These are phyloP conservation scores for Bruguiera hainesii DNA, from an alignment of 441 rosid genomes.

Conservation along the genomic window DNA sequence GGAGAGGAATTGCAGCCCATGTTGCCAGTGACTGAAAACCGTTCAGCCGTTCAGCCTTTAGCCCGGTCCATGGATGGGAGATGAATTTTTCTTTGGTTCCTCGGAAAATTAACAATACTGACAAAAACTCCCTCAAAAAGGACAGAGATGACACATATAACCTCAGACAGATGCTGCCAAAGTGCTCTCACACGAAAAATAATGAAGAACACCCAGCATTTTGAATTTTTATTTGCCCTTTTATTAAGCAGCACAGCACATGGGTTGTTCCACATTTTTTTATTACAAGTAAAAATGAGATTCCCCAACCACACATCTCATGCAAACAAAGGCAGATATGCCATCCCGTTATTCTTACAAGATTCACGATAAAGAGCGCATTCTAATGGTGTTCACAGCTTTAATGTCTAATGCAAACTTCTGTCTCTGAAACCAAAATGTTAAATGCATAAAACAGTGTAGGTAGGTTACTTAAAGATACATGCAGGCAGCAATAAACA, in stretches of 20 bases:
- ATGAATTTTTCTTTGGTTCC: no score
- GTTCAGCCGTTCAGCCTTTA: no score
- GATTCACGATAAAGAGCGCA: no score
- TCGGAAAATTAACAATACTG: no score
- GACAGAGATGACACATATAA: not conserved
- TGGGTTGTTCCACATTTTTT: conserved; percentile 30
- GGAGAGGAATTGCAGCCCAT: no score
- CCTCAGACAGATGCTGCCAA: not conserved
- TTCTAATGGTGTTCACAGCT: not conserved
- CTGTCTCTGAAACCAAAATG: conserved; percentile 13
- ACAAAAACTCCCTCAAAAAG: no score
- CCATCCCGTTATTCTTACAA: not conserved
- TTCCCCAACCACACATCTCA: conserved; percentile 26
- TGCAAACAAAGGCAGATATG: conserved; percentile 13
- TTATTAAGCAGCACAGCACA: conserved; percentile 17
- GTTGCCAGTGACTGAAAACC: no score
- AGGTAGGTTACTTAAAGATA: no score
- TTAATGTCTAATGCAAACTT: conserved; percentile 27
- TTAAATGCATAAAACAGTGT: no score
- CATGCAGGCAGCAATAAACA: not conserved
- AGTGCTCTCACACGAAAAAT: not conserved
- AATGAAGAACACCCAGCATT: conserved; percentile 11
- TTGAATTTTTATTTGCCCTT: conserved; percentile 19
- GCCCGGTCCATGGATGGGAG: no score
- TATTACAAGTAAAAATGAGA: conserved; percentile 9